phyloP scores from a whole-genome alignment of 257 asterid genomes.

The Nicotiana tabacum region DNA sequence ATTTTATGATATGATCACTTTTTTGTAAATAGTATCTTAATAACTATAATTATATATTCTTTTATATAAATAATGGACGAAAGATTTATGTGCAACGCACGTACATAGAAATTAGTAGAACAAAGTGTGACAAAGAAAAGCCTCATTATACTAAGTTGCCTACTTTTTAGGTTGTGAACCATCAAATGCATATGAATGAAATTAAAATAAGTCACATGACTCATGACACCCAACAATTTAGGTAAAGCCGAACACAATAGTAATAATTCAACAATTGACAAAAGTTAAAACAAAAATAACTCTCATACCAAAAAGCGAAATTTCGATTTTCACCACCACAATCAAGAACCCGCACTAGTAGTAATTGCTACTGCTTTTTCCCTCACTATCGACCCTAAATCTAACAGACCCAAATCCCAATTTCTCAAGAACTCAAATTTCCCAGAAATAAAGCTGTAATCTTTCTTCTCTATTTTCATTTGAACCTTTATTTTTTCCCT shows the following conservation, averaged over 20 bases:
- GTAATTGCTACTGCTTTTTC: conserved; percentile 7
- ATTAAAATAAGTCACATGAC: conserved; percentile 13
- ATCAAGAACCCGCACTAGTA: background rate
- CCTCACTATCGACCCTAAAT: background rate
- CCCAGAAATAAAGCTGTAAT: background rate
- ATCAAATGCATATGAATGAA: background rate
- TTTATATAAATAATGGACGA: too few relatives aligned
- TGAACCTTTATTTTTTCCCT: background rate
- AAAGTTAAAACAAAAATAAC: background rate
- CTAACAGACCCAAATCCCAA: background rate
- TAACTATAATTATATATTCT: too few relatives aligned
- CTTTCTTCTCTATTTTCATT: conserved; percentile 9
- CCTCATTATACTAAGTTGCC: background rate
- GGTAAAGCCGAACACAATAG: background rate
- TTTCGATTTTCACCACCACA: background rate
- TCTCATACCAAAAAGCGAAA: background rate
- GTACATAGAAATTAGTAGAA: too few relatives aligned
- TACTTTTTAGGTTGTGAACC: background rate
- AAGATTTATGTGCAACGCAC: too few relatives aligned
- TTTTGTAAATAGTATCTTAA: too few relatives aligned
- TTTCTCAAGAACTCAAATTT: background rate
- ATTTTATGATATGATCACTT: too few relatives aligned
- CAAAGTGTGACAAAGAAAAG: background rate
- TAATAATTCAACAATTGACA: background rate
- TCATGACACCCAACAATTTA: conserved; percentile 10